Conservation (phyloP, 768 basidiomycete genomes). For the Trametes villosa region DNA sequence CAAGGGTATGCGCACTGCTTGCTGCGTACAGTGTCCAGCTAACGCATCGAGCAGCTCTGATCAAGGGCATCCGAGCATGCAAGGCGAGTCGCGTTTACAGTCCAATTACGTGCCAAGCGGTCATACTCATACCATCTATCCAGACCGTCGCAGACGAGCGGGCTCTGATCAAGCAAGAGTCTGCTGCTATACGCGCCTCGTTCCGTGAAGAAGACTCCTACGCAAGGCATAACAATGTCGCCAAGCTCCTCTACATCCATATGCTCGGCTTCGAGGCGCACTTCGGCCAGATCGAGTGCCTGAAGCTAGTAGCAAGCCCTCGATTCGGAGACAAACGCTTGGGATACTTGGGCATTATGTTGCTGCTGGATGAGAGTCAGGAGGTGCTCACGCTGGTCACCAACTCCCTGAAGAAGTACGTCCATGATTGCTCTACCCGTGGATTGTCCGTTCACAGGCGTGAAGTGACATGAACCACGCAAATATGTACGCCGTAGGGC, state of each 20-base stretch:
- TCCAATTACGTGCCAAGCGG: conserved; percentile 8
- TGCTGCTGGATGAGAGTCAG: conserved; percentile 95
- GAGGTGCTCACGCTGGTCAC: conserved; percentile 97
- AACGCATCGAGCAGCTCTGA: conserved; percentile 65
- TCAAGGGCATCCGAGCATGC: conserved; percentile 97
- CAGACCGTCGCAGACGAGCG: conserved; percentile 99
- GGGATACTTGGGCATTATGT: conserved; percentile 97
- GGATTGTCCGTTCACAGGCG: conserved; percentile 17
- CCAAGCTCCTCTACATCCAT: conserved; percentile 97
- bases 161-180: conserved; percentile 94
- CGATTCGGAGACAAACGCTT: conserved; percentile 95
- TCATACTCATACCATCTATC: conserved; percentile 22
- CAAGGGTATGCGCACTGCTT: conserved; percentile 62
- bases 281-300: conserved; percentile 98
- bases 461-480: conserved; percentile 98
- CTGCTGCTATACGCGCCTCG: conserved; percentile 93
- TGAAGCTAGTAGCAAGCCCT: conserved; percentile 93
- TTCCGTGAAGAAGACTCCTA: conserved; percentile 97
- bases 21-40: conserved; percentile 24
- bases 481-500: conserved; percentile 97
- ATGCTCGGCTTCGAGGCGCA: conserved; percentile 99
- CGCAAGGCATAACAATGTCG: conserved; percentile 95
- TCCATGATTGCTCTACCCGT: conserved; percentile 11
- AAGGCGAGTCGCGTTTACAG: conserved; percentile 55
- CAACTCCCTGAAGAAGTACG: conserved; percentile 96